phyloP scores from a whole-genome alignment of 169 alveolate genomes.

The Plasmodium malariae region DNA sequence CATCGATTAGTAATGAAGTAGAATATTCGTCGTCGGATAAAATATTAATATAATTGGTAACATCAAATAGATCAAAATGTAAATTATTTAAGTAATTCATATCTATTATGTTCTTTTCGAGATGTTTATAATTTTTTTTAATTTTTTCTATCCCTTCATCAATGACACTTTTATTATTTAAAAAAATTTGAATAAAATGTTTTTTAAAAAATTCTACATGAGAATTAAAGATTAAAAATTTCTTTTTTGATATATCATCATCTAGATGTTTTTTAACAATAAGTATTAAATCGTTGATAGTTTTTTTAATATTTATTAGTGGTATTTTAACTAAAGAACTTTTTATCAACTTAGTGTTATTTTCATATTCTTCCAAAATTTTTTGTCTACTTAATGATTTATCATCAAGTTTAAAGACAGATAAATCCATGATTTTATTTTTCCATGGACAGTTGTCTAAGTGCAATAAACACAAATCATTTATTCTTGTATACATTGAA shows the following conservation, averaged over 20 bases:
- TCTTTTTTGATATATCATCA: conserved; percentile 29
- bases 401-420: conserved; percentile 26
- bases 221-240: conserved; percentile 25
- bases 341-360: conserved; percentile 1
- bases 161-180: conserved; percentile 30
- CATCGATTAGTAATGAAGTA: background rate
- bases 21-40: background rate
- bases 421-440: conserved; percentile 36
- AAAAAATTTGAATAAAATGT: conserved; percentile 35
- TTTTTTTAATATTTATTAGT: conserved; percentile 42
- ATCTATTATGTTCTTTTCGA: conserved; percentile 27
- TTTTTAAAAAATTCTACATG: conserved; percentile 42
- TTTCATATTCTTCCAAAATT: conserved; percentile 35
- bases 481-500: conserved; percentile 69
- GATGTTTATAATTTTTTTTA: background rate
- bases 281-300: conserved; percentile 14
- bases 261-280: conserved; percentile 32
- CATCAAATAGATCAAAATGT: conserved; percentile 26
- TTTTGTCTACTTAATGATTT: conserved; percentile 22
- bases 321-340: conserved; percentile 30
- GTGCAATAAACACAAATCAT: conserved; percentile 62
- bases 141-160: conserved; percentile 29
- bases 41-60: conserved; percentile 28
- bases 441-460: conserved; percentile 70
- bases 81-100: conserved; percentile 26